Conservation (phyloP, 2,329 filamentous ascomycete genomes). For the Thelonectria rubi region DNA sequence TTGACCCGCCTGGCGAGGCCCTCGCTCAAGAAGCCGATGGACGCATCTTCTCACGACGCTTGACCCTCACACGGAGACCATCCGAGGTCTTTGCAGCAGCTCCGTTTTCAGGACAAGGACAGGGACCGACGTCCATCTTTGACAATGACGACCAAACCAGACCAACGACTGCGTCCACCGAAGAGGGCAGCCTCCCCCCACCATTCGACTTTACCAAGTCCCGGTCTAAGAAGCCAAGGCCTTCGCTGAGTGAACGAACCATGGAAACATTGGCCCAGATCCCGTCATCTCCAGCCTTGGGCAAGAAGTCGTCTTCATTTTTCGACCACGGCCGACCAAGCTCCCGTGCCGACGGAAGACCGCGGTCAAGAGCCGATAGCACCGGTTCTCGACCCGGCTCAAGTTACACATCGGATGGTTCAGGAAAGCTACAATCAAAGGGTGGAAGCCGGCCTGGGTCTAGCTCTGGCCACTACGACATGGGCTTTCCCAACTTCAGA, state of each 20-base stretch:
- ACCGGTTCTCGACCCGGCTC: conserved; percentile 62
- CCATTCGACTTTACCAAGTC: conserved; percentile 33
- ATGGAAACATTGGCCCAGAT: conserved; percentile 84
- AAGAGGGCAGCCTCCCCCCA: conserved; percentile 26
- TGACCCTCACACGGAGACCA: conserved; percentile 45
- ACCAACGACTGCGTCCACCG: conserved; percentile 33
- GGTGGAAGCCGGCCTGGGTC: conserved; percentile 65
- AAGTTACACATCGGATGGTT: conserved; percentile 70
- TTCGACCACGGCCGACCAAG: conserved; percentile 71
- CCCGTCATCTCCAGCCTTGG: conserved; percentile 78
- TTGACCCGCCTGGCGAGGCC: conserved; percentile 37
- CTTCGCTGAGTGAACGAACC: conserved; percentile 83
- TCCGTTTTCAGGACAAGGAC: conserved; percentile 38
- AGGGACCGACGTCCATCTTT: conserved; percentile 26
- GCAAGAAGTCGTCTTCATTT: conserved; percentile 74
- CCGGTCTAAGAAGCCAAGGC: conserved; percentile 47
- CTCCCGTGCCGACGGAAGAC: conserved; percentile 56
- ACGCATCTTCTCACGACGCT: conserved; percentile 37
- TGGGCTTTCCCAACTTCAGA: conserved; percentile 50
- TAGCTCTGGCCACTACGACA: conserved; percentile 58
- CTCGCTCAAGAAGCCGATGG: conserved; percentile 35
- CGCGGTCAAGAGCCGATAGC: conserved; percentile 58
- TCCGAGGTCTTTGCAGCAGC: conserved; percentile 42
- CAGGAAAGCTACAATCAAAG: conserved; percentile 59
- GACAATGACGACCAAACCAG: conserved; percentile 33